phyloP scores from a whole-genome alignment of 139 green algal genomes.

The Gonium pectorale region DNA sequence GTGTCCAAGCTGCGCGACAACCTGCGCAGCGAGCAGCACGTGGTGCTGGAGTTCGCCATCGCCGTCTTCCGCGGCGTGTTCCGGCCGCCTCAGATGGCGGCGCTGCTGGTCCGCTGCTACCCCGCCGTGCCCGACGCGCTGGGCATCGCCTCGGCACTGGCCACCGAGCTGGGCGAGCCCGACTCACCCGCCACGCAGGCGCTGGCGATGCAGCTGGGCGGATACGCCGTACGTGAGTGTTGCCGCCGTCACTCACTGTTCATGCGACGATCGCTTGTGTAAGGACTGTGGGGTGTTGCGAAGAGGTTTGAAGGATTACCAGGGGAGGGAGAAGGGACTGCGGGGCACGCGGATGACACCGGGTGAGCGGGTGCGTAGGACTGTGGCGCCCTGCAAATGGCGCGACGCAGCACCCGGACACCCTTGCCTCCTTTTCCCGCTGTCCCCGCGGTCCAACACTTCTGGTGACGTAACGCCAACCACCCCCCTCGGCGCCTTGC shows the following conservation, averaged over 20 bases:
- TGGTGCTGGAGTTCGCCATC: constrained; percentile 71
- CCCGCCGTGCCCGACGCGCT: constrained; percentile 72
- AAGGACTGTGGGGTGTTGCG: too few relatives aligned
- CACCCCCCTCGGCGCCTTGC: too few relatives aligned
- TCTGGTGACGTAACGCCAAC: too few relatives aligned
- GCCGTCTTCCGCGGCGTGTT: constrained; percentile 64
- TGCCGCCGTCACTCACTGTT: not conserved
- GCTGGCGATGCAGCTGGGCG: constrained; percentile 52
- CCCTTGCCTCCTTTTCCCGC: too few relatives aligned
- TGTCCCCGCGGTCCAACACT: too few relatives aligned
- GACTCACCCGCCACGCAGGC: constrained; percentile 42
- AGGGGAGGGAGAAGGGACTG: too few relatives aligned
- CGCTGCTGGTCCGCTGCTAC: constrained; percentile 68
- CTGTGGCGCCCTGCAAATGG: too few relatives aligned
- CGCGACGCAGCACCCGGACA: too few relatives aligned
- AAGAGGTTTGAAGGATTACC: too few relatives aligned
- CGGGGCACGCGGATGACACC: too few relatives aligned
- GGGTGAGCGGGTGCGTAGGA: too few relatives aligned
- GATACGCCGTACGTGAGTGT: constrained; percentile 42
- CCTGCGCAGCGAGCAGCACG: constrained; percentile 69
- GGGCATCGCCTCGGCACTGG: constrained; percentile 65
- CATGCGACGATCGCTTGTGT: too few relatives aligned
- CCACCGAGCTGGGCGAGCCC: constrained; percentile 63
- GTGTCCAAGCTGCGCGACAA: constrained; percentile 76
- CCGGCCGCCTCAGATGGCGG: constrained; percentile 58